Conservation (phyloP, 345 rosid species). For the Psidium guajava region DNA sequence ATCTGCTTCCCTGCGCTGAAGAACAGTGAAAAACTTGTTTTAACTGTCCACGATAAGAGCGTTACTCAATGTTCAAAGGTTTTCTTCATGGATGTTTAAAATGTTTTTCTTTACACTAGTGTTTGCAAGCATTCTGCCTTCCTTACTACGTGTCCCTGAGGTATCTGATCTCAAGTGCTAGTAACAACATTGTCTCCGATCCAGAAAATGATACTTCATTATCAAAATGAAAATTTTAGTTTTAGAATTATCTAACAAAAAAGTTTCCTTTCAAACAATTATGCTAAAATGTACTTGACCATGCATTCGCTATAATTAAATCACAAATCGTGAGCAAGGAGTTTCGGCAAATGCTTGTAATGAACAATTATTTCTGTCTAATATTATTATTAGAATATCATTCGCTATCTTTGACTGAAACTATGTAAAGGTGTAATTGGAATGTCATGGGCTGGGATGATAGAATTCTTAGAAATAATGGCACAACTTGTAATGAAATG, state of each 20-base stretch:
- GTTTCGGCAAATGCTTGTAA: not conserved
- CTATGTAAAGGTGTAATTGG: not conserved
- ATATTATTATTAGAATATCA: not conserved
- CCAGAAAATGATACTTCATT: too few relatives aligned
- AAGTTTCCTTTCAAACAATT: not conserved
- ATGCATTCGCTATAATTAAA: not conserved
- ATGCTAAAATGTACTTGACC: not conserved
- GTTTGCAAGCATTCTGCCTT: not conserved
- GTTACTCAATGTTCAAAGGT: not conserved
- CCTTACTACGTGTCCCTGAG: not conserved
- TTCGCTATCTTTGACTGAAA: not conserved
- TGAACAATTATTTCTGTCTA: not conserved
- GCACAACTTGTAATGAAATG: not conserved
- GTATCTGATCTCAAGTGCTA: not conserved
- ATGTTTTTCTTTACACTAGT: not conserved
- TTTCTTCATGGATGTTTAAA: not conserved
- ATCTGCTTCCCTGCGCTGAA: not conserved
- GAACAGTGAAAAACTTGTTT: not conserved
- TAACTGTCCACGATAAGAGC: not conserved
- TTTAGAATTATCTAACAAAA: not conserved
- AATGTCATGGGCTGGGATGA: not conserved
- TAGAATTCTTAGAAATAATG: not conserved
- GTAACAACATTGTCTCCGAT: not conserved
- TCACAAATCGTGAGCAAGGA: not conserved
- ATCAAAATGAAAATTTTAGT: not conserved